Base-by-base conservation (phyloP, 1,284 basidiomycete genomes). In the Sanghuangporus sanghuang region DNA sequence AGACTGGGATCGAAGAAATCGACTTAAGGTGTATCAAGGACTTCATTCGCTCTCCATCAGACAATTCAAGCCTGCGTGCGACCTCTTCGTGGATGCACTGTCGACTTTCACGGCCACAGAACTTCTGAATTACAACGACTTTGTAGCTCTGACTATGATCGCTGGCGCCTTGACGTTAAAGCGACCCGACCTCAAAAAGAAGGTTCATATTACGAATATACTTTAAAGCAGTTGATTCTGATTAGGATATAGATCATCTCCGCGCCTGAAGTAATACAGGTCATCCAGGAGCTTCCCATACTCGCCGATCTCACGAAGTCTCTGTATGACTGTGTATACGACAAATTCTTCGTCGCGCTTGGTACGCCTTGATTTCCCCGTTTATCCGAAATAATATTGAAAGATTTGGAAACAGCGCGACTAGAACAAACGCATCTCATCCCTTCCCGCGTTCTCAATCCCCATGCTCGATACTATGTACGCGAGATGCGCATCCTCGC, bases 401-500 rank as follows among this genome's bases (percentile, higher is more conserved):
- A 62, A 42, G 42, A 59, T 64, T 48, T 21, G 40, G 44, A 6
- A 2, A 32, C 66, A 91, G 93, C 95, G 21, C 89, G 89, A 6
- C 87, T 98, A 54, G 95, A 98, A 76, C 89, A 95, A 77, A 85
- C 85, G 0, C 87, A 93, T 72, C 86, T 98, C 64, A 78, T 96
- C 21, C 90, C 95, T 9, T 96, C 93, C 16, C 90, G 93, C 32
- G 78, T 95, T 53, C 85, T 98, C 52, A 84, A 89, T 6, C 90
- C 90, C 0, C 97, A 99, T 72, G 85, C 94, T 1, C 85, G 93
- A 3, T 98, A 83, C 80, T 98, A 97, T 74, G 85, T 96, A 21
- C 89, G 96, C 58, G 97, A 98, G 76, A 96, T 98, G 92, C 89
- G 96, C 50, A 96, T 99, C 71, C 88, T 94, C 53, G 95, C 96